Conservation (phyloP, 2,329 filamentous ascomycete species). For the Colletotrichum tropicicola region DNA sequence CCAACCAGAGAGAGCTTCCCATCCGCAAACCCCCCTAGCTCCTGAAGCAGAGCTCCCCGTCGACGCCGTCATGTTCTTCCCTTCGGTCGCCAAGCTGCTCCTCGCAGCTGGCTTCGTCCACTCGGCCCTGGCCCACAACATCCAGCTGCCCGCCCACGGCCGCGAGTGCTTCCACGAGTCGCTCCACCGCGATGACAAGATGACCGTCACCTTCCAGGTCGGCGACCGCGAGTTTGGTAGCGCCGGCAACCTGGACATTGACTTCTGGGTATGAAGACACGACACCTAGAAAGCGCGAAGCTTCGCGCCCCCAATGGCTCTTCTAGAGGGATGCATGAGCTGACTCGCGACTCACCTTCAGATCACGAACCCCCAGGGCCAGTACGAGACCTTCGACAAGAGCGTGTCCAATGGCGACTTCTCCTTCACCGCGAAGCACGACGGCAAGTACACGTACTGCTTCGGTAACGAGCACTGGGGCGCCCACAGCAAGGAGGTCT, state of each 20-base stretch:
- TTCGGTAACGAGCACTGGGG: slow-evolving; percentile 99
- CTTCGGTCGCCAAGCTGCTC: slow-evolving; percentile 53
- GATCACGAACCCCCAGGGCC: slow-evolving; percentile 81
- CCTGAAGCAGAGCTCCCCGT: slow-evolving; percentile 17
- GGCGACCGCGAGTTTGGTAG: slow-evolving; percentile 96
- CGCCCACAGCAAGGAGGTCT: slow-evolving; percentile 95
- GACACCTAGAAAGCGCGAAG: neutral
- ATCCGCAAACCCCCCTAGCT: neutral
- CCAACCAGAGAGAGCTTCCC: slow-evolving; percentile 9
- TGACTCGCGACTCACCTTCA: slow-evolving; percentile 41
- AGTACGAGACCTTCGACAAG: slow-evolving; percentile 83
- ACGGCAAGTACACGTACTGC: slow-evolving; percentile 95
- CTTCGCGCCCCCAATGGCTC: neutral
- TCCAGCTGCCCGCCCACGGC: slow-evolving; percentile 91
- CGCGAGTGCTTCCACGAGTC: slow-evolving; percentile 97
- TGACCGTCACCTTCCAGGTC: slow-evolving; percentile 99
- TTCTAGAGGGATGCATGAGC: neutral
- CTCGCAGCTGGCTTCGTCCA: slow-evolving; percentile 55
- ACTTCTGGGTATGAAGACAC: slow-evolving; percentile 83
- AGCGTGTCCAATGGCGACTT: slow-evolving; percentile 90
- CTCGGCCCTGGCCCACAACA: slow-evolving; percentile 86
- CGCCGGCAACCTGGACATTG: slow-evolving; percentile 93
- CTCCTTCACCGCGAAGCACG: slow-evolving; percentile 84
- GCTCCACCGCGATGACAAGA: slow-evolving; percentile 93
- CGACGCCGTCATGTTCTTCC: slow-evolving; percentile 50